Evolutionary conservation across 2,329 filamentous ascomycete species (phyloP), one percentile per base, ranked within the genome.

Genomic region (Penicillium nordicum): DNA sequence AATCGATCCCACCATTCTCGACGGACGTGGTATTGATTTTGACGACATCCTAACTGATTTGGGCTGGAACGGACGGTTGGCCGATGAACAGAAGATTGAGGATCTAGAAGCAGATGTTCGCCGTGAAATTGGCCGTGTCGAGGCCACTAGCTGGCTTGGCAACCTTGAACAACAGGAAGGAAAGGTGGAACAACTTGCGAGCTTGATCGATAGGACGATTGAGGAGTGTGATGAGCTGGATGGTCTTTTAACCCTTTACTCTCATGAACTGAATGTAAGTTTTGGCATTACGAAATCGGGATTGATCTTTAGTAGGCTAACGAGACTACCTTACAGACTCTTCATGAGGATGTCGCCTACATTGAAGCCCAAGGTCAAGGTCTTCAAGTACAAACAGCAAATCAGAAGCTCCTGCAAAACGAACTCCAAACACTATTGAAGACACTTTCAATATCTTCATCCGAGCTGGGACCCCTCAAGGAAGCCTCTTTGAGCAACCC

Each of bases 331-430:
- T 58, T 27, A 16, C 68, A 95, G 88, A 97, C 92, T 47, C 81
- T 99, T 30, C 92, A 92, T 55, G 93, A 97, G 48, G 94, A 99
- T 67, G 95, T 99, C 65, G 88, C 92, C 4, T 97, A 95, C 71
- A 97, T 99, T 62, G 94, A 99, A 77, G 92, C 94, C 2, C 94
- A 99, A 74, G 92, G 91, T 7, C 93, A 99, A 76, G 94, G 94
- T 79, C 79, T 99, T 45, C 94, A 99, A 69, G 93, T 99, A 7
- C 94, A 97, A 74, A 93, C 93, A 21, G 91, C 94, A 40, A 99
- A 99, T 67, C 94, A 99, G 72, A 96, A 96, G 72, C 82, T 96
- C 29, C 82, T 99, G 45, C 91, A 93, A 72, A 90, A 88, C 60
- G 94, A 99, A 73, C 82, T 99, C 1, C 87, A 95, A 71, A 89